Percentiles rank a stretch among this genome's conserved stretches.
phyloP scores from a whole-genome alignment of 2,329 filamentous ascomycete genomes.

The Lasiodiplodia sp. region DNA sequence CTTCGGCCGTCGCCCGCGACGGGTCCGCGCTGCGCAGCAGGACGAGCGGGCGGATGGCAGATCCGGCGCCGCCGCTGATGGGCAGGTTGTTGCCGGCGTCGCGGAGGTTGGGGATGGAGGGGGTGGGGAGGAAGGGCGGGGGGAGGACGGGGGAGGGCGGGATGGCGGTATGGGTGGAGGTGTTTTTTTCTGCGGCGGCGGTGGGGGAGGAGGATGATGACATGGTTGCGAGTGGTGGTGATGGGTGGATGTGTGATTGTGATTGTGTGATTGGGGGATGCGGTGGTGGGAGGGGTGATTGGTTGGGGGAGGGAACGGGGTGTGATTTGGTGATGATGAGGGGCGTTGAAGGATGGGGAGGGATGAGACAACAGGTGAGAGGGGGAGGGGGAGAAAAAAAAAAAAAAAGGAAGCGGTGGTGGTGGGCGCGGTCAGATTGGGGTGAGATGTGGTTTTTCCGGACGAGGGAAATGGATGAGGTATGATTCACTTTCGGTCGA shows the following conservation, averaged over 20 bases:
- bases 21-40: constrained; percentile 76
- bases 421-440: no score
- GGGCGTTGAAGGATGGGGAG: no score
- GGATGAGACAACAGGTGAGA: no score
- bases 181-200: not conserved
- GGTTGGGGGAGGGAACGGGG: no score
- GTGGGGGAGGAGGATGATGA: not conserved
- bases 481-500: not conserved
- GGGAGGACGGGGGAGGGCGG: constrained; percentile 16
- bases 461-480: no score
- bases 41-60: constrained; percentile 57
- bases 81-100: constrained; percentile 36
- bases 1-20: constrained; percentile 35
- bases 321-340: no score
- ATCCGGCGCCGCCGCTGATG: constrained; percentile 30
- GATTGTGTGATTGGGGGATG: no score
- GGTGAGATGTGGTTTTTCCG: no score
- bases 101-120: constrained; percentile 46
- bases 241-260: no score
- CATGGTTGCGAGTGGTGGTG: not conserved
- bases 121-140: constrained; percentile 44
- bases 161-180: not conserved
- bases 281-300: no score
- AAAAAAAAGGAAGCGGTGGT: no score
- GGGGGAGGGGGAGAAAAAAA: no score